Evolutionary conservation across 2,329 filamentous ascomycete species (phyloP).

Genomic region (Botrytis byssoidea): DNA sequence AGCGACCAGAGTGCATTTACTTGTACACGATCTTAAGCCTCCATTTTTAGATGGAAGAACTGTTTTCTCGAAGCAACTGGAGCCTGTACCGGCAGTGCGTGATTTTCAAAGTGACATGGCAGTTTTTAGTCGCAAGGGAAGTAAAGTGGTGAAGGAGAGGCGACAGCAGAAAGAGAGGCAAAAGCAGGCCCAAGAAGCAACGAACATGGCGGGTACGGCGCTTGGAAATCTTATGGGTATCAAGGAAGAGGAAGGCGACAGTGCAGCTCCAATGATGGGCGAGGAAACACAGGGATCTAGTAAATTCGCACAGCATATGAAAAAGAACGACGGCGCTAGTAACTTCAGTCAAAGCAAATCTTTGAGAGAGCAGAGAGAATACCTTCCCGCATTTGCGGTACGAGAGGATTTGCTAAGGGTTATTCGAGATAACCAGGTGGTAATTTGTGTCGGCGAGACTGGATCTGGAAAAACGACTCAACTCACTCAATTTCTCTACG

Average conservation of each 20-base stretch:
- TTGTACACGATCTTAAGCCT: constrained; percentile 90
- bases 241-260: constrained; percentile 90
- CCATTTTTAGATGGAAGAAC: constrained; percentile 94
- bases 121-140: constrained; percentile 93
- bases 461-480: constrained; percentile 98
- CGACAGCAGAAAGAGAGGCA: constrained; percentile 90
- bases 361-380: constrained; percentile 86
- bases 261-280: constrained; percentile 72
- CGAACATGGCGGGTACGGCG: constrained; percentile 86
- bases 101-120: constrained; percentile 99
- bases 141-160: constrained; percentile 85
- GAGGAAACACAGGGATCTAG: constrained; percentile 64
- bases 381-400: constrained; percentile 91
- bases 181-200: constrained; percentile 92
- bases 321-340: constrained; percentile 81
- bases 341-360: constrained; percentile 92
- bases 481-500: constrained; percentile 90
- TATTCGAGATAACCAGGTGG: constrained; percentile 93
- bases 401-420: constrained; percentile 88
- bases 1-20: constrained; percentile 79
- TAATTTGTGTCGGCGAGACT: constrained; percentile 95
- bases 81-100: constrained; percentile 87
- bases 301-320: constrained; percentile 90
- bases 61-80: constrained; percentile 95
- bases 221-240: constrained; percentile 94